A percentile compares a stretch with the other conserved stretches of the same genome.
Conservation (phyloP, 768 basidiomycete species). For the Leucocoprinus sp. region DNA sequence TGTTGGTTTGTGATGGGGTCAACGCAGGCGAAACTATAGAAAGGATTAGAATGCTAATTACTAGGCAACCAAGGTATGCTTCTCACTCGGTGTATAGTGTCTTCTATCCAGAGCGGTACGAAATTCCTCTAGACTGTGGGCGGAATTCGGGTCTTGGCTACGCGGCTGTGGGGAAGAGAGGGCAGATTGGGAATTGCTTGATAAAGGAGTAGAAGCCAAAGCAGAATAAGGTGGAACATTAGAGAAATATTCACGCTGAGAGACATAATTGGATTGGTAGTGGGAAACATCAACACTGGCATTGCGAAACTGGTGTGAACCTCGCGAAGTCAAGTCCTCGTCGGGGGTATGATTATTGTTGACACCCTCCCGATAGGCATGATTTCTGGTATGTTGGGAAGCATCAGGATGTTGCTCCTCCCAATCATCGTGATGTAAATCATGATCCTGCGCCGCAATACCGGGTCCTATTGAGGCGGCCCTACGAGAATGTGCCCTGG, state of each 20-base stretch:
- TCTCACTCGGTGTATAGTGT: slow-evolving; percentile 8
- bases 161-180: slow-evolving; percentile 4
- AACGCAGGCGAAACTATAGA: not conserved
- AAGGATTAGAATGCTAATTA: slow-evolving; percentile 9
- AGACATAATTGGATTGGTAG: slow-evolving; percentile 25
- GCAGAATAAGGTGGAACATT: slow-evolving; percentile 32
- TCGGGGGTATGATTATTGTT: not conserved
- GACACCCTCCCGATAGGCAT: not conserved
- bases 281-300: slow-evolving; percentile 28
- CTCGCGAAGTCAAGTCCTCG: slow-evolving; percentile 1
- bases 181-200: slow-evolving; percentile 7
- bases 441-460: slow-evolving; percentile 25
- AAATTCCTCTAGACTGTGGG: slow-evolving; percentile 32
- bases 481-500: slow-evolving; percentile 26
- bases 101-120: slow-evolving; percentile 24
- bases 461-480: slow-evolving; percentile 42
- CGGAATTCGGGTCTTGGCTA: slow-evolving; percentile 14
- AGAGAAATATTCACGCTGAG: slow-evolving; percentile 22
- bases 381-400: not conserved
- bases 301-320: slow-evolving; percentile 12
- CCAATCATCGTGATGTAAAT: slow-evolving; percentile 18
- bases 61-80: slow-evolving; percentile 13
- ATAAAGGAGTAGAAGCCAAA: slow-evolving; percentile 11
- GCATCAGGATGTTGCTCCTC: slow-evolving; percentile 11
- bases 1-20: not conserved